These are phyloP conservation scores for Podaxis sp. DNA, from an alignment of 768 basidiomycete species.

Conservation along the genomic window DNA sequence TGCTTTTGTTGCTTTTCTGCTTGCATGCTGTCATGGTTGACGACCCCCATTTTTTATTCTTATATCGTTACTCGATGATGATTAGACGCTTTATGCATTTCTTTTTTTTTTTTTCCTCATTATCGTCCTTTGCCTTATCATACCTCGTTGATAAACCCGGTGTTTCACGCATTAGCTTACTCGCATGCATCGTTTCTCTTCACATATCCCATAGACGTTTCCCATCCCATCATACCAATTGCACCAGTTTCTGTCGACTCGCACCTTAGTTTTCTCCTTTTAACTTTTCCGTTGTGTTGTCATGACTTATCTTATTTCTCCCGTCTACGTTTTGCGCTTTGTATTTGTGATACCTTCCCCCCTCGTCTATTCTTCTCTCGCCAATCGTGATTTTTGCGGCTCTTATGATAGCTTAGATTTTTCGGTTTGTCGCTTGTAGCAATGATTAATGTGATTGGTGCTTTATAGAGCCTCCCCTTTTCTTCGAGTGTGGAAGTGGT, in stretches of 20 bases:
- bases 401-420: background rate
- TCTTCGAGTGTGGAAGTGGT: background rate
- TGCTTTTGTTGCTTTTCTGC: background rate
- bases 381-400: background rate
- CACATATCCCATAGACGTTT: conserved; percentile 2
- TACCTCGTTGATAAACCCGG: background rate
- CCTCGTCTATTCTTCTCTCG: background rate
- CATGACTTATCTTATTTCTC: conserved; percentile 9
- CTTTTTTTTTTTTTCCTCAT: background rate
- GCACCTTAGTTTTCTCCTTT: background rate
- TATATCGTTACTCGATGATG: conserved; percentile 7
- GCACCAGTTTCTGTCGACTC: background rate
- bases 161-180: background rate
- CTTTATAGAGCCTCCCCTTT: background rate
- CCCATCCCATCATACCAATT: background rate
- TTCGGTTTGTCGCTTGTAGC: background rate
- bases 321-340: background rate
- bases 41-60: conserved; percentile 7
- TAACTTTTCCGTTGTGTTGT: background rate
- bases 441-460: background rate
- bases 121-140: background rate
- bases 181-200: background rate
- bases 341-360: background rate
- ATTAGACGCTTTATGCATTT: conserved; percentile 1
- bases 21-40: conserved; percentile 10